Base-by-base conservation (phyloP, 768 basidiomycete genomes). In the Mycena rosella region DNA sequence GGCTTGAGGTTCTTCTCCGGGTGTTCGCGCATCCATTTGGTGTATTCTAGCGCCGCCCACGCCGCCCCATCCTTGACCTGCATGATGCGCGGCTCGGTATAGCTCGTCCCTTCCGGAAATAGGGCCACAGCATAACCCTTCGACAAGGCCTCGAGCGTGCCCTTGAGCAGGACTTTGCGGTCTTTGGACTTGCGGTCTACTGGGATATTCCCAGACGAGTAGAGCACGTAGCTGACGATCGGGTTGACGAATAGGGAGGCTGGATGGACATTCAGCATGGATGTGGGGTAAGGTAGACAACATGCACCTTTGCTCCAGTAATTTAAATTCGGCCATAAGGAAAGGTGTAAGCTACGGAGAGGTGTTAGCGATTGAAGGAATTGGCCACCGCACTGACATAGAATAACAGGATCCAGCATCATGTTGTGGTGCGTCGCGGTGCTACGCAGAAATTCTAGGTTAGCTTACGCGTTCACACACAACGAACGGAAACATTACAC, bases 161-260 rank as follows among this genome's bases (percentile, higher is more conserved):
- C 93, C 69, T 88, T 87, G 82, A 98, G 96, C 20, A 99, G 84
- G 22, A 88, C 86, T 74, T 93, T 92, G 61, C 95, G 91, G 80
- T 99, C 96, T 81, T 95, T 95, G 67, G 88, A 94, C 81, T 94
- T 96, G 67, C 98, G 89, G 78, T 98, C 96, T 38, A 99, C 97
- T 26, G 97, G 96, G 70, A 99, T 96, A 78, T 98, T 98, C n/a
- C 98, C 96, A 2, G 97, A 93, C 67, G 93, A 92, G 59, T 87
- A 87, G 11, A 99, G 84, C 65, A 99, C 86, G 70, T 88, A 90
- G 29, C 86, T 85, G 63, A 91, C 81, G 13, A 89, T 78, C 3
- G 94, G 94, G 76, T 98, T 92, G 20, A 81, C 86, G 77, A 97
- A 99, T 49, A 99, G 83, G 52, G 88, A 86, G 26, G 92, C 92